Base-by-base conservation (phyloP, 495 filamentous ascomycete species). In the Penicillium coffeae region DNA sequence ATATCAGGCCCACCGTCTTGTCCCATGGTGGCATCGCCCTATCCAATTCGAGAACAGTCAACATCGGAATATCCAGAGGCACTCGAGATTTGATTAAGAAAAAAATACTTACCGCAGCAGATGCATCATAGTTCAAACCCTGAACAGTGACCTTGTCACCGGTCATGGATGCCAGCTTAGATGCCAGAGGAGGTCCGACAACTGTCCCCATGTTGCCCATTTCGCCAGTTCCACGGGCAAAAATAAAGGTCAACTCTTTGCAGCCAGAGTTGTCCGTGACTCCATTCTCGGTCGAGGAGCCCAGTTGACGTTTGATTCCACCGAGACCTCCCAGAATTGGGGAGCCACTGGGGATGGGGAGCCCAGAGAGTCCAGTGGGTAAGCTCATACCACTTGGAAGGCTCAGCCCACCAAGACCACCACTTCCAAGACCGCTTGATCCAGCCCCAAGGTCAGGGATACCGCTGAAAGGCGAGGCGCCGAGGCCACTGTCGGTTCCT, bases 171-270 rank as follows among this genome's bases (percentile, higher is more conserved):
- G 62, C 51, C 43, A 85, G 51, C 10, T 74, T 64, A 1, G 71
- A 62, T 20, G 77, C 76, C 51, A 85, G 77, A 1, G 71, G 65
- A 7, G 80, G 80, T 1, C 79, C 79, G 38, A 71, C 72, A n/a
- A 82, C 52, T n/a, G 68, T 68, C 6, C 82, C 81, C 32, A 84
- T 76, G 57, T 82, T 79, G 12, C 78, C 79, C 8, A 70, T 49
- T 55, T 83, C 80, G 25, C 56, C 65, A 8, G 76, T 83, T 8
- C 81, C 80, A 27, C 81, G 74, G 8, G 80, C 80, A 46, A 79
- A 84, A 50, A 85, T 76, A 43, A 83, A 68, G 18, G 79, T 80
- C 39, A 81, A 55, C 15, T 62, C 50, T 35, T 69, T 63, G 60
- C 78, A 81, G 30, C 48, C 44, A 4, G 50, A 60, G 35, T 71